A percentile compares a stretch with the other conserved stretches of the same genome.
phyloP scores from a whole-genome alignment of 2,329 filamentous ascomycete species.

The Aphanocladium album region DNA sequence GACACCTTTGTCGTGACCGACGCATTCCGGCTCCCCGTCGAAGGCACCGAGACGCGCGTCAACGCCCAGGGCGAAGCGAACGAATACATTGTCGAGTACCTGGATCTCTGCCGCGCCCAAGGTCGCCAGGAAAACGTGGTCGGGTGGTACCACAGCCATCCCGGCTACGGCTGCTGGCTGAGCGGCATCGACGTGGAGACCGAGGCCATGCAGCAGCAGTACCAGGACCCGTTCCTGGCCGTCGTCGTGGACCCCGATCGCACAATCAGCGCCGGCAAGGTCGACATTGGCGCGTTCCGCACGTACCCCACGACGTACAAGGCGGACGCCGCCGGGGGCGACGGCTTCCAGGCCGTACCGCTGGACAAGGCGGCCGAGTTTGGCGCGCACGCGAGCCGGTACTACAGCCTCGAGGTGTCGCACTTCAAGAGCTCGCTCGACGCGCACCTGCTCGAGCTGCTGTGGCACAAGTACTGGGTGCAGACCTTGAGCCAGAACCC shows the following conservation, averaged over 20 bases:
- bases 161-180: slow-evolving; percentile 97
- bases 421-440: slow-evolving; percentile 95
- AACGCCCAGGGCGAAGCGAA: slow-evolving; percentile 95
- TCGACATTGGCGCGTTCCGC: slow-evolving; percentile 95
- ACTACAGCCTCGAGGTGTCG: slow-evolving; percentile 86
- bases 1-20: slow-evolving; percentile 90
- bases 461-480: slow-evolving; percentile 99
- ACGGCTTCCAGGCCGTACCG: slow-evolving; percentile 73
- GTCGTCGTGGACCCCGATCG: slow-evolving; percentile 96
- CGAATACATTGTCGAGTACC: slow-evolving; percentile 91
- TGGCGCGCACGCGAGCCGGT: slow-evolving; percentile 82
- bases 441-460: slow-evolving; percentile 73
- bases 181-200: slow-evolving; percentile 93
- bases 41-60: slow-evolving; percentile 96
- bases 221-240: slow-evolving; percentile 86
- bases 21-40: slow-evolving; percentile 87
- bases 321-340: slow-evolving; percentile 25
- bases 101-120: slow-evolving; percentile 69
- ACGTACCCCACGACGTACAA: slow-evolving; percentile 78
- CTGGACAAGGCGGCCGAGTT: slow-evolving; percentile 95
- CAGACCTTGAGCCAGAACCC: slow-evolving; percentile 90
- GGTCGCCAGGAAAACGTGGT: slow-evolving; percentile 84
- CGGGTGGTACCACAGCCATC: slow-evolving; percentile 97
- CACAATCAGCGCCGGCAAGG: slow-evolving; percentile 89
- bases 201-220: slow-evolving; percentile 77